Base-by-base conservation (phyloP, 2,329 filamentous ascomycete species). In the Colletotrichum lentis region DNA sequence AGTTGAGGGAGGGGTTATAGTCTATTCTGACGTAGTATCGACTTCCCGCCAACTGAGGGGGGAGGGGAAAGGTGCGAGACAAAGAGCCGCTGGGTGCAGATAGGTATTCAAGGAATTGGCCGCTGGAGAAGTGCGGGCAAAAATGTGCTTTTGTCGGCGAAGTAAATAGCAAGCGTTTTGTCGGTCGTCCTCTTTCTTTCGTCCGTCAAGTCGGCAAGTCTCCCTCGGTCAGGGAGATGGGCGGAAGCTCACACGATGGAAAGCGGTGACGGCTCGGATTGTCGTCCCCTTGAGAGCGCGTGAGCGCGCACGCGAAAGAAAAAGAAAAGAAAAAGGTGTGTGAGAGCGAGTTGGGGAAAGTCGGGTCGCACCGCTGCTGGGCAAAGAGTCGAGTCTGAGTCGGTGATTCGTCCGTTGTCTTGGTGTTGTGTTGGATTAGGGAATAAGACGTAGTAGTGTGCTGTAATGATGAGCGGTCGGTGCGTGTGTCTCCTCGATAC, bases 11-110 rank as follows among this genome's bases (percentile, higher is more conserved):
- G 66, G 66, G 62, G 65, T 27, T 67, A 18, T 11, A 46, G 49
- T 57, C 43, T 56, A 37, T 44, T 69, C 66, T 61, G 66, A 69
- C 62, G 66, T 66, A 60, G 62, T 56, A 31, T 60, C 55, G 54
- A 60, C 49, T 59, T 20, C 43, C 27, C 39, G 50, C 50, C 66
- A 50, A 61, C 50, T 69, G 16, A 56, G 49, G 44, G 20, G 62
- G 57, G 27, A 50, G 56, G 63, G n/a, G 18, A 18, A 18, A 20
- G 35, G 24, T 37, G 39, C 61, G 66, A 66, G 66, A 66, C 62
- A 49, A 50, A 18, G n/a, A 43, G 27, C n/a, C 18, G 46, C 18
- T 31, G n/a, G 47, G 20, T 39, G 39, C 24, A 46, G 24, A 50
- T 18, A 31, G 49, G 39, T 66, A 31, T 41, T 39, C 43, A 47